Base-by-base conservation (phyloP, 2,329 filamentous ascomycete genomes). In the Epichloe sylvatica region DNA sequence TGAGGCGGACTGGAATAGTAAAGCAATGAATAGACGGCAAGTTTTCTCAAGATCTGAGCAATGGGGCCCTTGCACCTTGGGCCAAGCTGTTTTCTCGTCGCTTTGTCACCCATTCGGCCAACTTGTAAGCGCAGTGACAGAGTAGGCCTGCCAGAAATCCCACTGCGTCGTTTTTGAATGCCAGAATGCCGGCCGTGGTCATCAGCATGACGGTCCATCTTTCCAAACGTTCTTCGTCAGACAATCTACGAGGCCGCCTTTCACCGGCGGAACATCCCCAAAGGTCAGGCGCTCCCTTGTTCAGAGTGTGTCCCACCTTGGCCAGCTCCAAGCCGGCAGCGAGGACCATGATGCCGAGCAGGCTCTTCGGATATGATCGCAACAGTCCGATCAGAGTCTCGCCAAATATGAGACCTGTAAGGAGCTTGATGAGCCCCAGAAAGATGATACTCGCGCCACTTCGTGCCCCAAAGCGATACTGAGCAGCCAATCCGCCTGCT, bases 131-230 rank as follows among this genome's bases (percentile, higher is more conserved):
- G 67, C 76, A 83, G 65, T 91, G 80, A 63, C 88, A 94, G 3
- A 86, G 63, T 73, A 94, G 77, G 0, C 91, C 91, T 0, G 84
- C 86, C 13, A 85, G 52, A 59, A 96, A 95, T 0, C 91, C 91
- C 5, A 95, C 77, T 0, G 83, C 89, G 66, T 94, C 90, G 60
- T 96, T 97, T 64, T 81, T 84, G 59, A 94, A 95, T 0, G 87
- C 88, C 46, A 97, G 66, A 49, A 94, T 75, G 3, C 84, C 77
- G 0, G 86, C 89, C 8, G 87, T 80, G 0, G 91, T 97, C 53
- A 90, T 83, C 51, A 95, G 74, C 89, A 96, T 94, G 0, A 95
- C 83, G 21, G 81, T 86, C 85, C 87, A 95, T 51, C 89, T 75
- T 63, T 87, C 80, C 50, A 76, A 76, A 43, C 81, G 76, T 65